Evolutionary conservation across 208 protist species (phyloP).

Genomic region (Acanthamoeba divionensis): DNA sequence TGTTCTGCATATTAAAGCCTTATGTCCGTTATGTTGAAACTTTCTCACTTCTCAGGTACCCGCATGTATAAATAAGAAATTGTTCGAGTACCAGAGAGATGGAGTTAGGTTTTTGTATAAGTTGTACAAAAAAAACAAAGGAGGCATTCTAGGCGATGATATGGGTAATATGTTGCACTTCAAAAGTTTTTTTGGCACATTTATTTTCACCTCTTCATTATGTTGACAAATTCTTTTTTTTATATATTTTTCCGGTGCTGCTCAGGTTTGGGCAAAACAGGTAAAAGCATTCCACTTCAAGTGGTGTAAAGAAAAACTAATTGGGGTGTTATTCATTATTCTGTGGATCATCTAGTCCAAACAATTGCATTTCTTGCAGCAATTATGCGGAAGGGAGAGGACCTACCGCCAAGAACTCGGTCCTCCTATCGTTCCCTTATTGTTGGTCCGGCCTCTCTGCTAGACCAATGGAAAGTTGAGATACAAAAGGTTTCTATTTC

Average conservation of each 20-base stretch:
- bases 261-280: conserved; percentile 18
- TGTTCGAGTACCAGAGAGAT: conserved; percentile 45
- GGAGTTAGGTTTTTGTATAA: conserved; percentile 51
- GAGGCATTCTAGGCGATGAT: conserved; percentile 59
- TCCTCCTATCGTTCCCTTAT: background rate
- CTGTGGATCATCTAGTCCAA: too few species aligned
- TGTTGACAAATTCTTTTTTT: background rate
- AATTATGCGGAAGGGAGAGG: background rate
- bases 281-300: too few species aligned
- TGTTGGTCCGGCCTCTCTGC: conserved; percentile 23
- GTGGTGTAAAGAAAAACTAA: too few species aligned
- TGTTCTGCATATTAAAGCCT: background rate
- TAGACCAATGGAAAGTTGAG: conserved; percentile 45
- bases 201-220: background rate
- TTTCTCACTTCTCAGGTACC: conserved; percentile 15
- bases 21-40: background rate
- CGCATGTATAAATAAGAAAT: conserved; percentile 43
- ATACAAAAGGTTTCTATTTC: background rate
- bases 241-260: background rate
- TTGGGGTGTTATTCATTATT: too few species aligned
- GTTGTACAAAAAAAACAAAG: conserved; percentile 18
- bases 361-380: background rate
- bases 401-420: background rate
- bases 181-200: background rate
- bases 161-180: conserved; percentile 28